phyloP scores from a whole-genome alignment of 192 early-diverging fungal species.

The Fimicolochytrium jonesii region DNA sequence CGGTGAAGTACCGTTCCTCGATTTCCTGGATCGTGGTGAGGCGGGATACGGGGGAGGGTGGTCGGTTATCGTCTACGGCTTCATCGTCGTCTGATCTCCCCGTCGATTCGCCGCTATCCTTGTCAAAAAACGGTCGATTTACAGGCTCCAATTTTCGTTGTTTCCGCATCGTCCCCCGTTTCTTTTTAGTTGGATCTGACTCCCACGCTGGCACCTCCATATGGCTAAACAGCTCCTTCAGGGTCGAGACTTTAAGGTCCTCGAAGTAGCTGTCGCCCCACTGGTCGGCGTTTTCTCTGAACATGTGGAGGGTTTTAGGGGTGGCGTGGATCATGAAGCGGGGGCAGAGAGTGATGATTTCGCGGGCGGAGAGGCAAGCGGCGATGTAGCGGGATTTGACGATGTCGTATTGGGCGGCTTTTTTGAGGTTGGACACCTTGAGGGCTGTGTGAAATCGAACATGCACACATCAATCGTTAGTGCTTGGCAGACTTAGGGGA shows the following conservation, averaged over 20 bases:
- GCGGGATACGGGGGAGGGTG: too few relatives aligned
- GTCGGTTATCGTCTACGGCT: too few relatives aligned
- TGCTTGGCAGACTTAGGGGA: too few relatives aligned
- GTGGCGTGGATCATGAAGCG: conserved; percentile 63
- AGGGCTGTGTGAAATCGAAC: too few relatives aligned
- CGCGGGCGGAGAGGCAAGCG: conserved; percentile 51
- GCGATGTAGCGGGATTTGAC: conserved; percentile 61
- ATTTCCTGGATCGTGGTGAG: conserved; percentile 28
- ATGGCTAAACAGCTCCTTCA: conserved; percentile 40
- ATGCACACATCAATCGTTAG: too few relatives aligned
- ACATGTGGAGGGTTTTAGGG: conserved; percentile 39
- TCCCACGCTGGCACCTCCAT: neutral
- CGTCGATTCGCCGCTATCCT: too few relatives aligned
- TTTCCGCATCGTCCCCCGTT: too few relatives aligned
- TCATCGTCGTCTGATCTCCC: too few relatives aligned
- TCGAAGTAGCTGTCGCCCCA: conserved; percentile 68
- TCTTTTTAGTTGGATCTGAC: too few relatives aligned
- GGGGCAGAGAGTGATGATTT: conserved; percentile 53
- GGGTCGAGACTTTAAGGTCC: conserved; percentile 38
- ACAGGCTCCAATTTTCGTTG: too few relatives aligned
- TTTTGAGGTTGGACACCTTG: conserved; percentile 52
- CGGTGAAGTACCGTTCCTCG: conserved; percentile 28
- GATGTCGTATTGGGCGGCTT: conserved; percentile 48
- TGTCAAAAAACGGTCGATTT: too few relatives aligned
- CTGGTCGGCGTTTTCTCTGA: conserved; percentile 57